phyloP scores from a whole-genome alignment of 2,329 filamentous ascomycete genomes.

The Aspergillus spinulosporus region DNA sequence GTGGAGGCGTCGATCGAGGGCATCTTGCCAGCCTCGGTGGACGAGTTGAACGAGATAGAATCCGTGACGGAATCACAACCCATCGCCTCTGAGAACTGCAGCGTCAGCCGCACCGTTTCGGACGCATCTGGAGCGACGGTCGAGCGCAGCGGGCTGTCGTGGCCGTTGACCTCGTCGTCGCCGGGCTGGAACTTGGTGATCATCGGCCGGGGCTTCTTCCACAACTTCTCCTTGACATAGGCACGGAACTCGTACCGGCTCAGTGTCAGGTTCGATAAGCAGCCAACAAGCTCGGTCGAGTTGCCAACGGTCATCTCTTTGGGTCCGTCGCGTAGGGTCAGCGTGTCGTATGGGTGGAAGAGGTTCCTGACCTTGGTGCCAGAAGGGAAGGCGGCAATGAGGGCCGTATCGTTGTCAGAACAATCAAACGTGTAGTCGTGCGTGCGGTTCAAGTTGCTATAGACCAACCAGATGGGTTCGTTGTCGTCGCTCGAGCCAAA shows the following conservation, averaged over 20 bases:
- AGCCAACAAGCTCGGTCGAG: slow-evolving; percentile 55
- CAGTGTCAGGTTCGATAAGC: slow-evolving; percentile 55
- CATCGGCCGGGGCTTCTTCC: slow-evolving; percentile 51
- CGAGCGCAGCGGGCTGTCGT: slow-evolving; percentile 51
- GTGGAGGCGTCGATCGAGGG: slow-evolving; percentile 48
- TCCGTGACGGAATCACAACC: slow-evolving; percentile 56
- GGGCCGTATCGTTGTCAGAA: slow-evolving; percentile 46
- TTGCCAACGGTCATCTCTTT: slow-evolving; percentile 50
- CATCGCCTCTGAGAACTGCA: slow-evolving; percentile 64
- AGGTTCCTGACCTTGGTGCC: slow-evolving; percentile 62
- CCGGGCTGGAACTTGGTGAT: slow-evolving; percentile 62
- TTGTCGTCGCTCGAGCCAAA: slow-evolving; percentile 49
- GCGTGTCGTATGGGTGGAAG: slow-evolving; percentile 62
- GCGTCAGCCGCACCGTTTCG: slow-evolving; percentile 47
- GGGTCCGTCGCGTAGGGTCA: slow-evolving; percentile 51
- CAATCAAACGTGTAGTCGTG: slow-evolving; percentile 61
- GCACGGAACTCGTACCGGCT: slow-evolving; percentile 59
- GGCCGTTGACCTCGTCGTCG: slow-evolving; percentile 53
- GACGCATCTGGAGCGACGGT: slow-evolving; percentile 42
- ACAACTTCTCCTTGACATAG: slow-evolving; percentile 56
- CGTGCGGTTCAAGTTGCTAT: slow-evolving; percentile 49
- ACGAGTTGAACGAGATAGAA: slow-evolving; percentile 55
- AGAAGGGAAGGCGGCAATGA: slow-evolving; percentile 58
- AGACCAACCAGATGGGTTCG: slow-evolving; percentile 48
- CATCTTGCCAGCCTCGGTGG: slow-evolving; percentile 48